These are phyloP conservation scores for Rauvolfia tetraphylla DNA, from an alignment of 257 asterid species.

Conservation along the genomic window DNA sequence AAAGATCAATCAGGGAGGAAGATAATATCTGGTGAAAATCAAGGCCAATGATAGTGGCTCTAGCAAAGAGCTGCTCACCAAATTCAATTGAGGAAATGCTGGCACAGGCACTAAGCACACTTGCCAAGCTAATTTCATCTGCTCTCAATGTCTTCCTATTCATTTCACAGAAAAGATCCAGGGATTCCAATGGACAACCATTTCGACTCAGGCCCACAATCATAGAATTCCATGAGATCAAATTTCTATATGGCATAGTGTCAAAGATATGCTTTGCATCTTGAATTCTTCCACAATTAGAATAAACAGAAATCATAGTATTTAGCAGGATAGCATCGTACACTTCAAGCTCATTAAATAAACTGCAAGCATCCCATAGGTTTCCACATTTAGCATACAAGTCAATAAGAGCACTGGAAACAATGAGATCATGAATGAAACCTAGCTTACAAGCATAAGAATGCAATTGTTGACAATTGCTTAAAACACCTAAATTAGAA, in stretches of 20 bases:
- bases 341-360: conserved; percentile 54
- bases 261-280: conserved; percentile 63
- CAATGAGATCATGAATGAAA: conserved; percentile 44
- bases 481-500: conserved; percentile 39
- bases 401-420: conserved; percentile 61
- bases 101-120: conserved; percentile 78
- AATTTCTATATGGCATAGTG: conserved; percentile 50
- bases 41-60: conserved; percentile 57
- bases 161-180: conserved; percentile 61
- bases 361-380: conserved; percentile 45
- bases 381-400: conserved; percentile 69
- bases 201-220: conserved; percentile 73
- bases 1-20: conserved; percentile 73
- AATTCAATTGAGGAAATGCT: conserved; percentile 60
- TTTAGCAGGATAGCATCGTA: conserved; percentile 67
- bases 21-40: conserved; percentile 52
- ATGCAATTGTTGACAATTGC: conserved; percentile 54
- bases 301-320: conserved; percentile 70
- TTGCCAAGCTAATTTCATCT: conserved; percentile 59
- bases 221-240: conserved; percentile 93
- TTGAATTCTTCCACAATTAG: conserved; percentile 53
- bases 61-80: conserved; percentile 77
- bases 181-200: conserved; percentile 64
- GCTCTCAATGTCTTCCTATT: conserved; percentile 41
- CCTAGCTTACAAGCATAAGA: conserved; percentile 50